Percentiles rank a stretch among this genome's conserved stretches.
phyloP scores from a whole-genome alignment of 2,329 filamentous ascomycete genomes.

The Cladosporium sp. region DNA sequence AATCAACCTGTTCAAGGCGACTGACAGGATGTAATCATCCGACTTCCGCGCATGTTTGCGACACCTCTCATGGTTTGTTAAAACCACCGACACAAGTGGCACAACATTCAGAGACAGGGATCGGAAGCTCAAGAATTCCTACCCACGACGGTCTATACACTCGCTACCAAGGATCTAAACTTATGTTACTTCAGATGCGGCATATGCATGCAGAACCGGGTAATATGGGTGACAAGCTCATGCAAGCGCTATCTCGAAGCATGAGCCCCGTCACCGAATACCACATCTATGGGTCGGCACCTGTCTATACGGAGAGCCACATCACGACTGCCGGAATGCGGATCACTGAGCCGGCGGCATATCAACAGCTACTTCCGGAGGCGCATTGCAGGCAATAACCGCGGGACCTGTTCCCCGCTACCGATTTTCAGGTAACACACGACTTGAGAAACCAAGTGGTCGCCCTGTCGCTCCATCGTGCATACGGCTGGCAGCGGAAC shows the following conservation, averaged over 20 bases:
- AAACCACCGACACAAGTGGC: background rate
- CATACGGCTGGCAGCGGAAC: too few species aligned
- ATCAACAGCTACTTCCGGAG: background rate
- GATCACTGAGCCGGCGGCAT: background rate
- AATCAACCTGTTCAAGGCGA: background rate
- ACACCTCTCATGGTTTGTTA: background rate
- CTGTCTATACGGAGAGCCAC: background rate
- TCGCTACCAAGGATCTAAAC: too few species aligned
- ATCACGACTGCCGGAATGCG: too few species aligned
- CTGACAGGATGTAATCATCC: background rate
- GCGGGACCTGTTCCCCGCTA: background rate
- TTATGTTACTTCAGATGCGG: background rate
- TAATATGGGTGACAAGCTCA: background rate
- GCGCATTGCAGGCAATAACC: background rate
- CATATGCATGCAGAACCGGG: background rate
- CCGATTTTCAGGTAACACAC: background rate
- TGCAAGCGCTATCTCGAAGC: background rate
- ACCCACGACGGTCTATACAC: background rate
- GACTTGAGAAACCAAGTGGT: too few species aligned
- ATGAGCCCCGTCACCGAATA: background rate
- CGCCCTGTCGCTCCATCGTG: too few species aligned
- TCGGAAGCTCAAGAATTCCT: background rate
- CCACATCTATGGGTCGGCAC: background rate
- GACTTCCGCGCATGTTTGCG: background rate
- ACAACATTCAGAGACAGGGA: background rate